Evolutionary conservation across 2,329 filamentous ascomycete genomes (phyloP).

Genomic region (Colletotrichum melonis): DNA sequence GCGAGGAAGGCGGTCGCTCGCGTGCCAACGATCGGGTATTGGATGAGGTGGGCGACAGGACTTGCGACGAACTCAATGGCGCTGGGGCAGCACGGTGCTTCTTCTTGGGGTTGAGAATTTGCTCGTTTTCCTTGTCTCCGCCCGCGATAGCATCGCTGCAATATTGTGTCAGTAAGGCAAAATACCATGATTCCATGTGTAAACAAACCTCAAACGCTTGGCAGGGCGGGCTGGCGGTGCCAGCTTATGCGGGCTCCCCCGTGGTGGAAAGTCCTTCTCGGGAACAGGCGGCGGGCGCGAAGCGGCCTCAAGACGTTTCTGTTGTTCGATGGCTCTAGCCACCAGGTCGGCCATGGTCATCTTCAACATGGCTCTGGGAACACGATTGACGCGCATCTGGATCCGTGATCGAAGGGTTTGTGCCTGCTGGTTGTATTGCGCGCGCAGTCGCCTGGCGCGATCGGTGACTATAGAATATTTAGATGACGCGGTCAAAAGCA

Average conservation of each 20-base stretch:
- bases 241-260: slow-evolving; percentile 50
- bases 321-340: slow-evolving; percentile 58
- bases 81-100: slow-evolving; percentile 59
- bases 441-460: slow-evolving; percentile 85
- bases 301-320: slow-evolving; percentile 46
- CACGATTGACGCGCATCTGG: slow-evolving; percentile 92
- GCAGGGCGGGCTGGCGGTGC: slow-evolving; percentile 43
- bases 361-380: slow-evolving; percentile 82
- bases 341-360: slow-evolving; percentile 86
- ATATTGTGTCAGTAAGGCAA: slow-evolving; percentile 37
- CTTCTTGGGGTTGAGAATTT: slow-evolving; percentile 78
- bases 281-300: slow-evolving; percentile 59
- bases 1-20: slow-evolving; percentile 57
- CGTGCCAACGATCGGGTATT: slow-evolving; percentile 78
- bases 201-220: slow-evolving; percentile 64
- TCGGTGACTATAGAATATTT: slow-evolving; percentile 75
- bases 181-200: slow-evolving; percentile 1
- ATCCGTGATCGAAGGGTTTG: slow-evolving; percentile 87
- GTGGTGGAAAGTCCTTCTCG: slow-evolving; percentile 58
- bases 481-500: slow-evolving; percentile 23
- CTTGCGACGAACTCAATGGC: slow-evolving; percentile 60
- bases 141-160: slow-evolving; percentile 71
- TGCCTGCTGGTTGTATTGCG: slow-evolving; percentile 89
- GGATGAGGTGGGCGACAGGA: slow-evolving; percentile 85
- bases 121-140: slow-evolving; percentile 81